Percentiles rank a stretch among this genome's conserved stretches.
Conservation (phyloP, 257 asterid genomes). For the Ehretia macrophylla region DNA sequence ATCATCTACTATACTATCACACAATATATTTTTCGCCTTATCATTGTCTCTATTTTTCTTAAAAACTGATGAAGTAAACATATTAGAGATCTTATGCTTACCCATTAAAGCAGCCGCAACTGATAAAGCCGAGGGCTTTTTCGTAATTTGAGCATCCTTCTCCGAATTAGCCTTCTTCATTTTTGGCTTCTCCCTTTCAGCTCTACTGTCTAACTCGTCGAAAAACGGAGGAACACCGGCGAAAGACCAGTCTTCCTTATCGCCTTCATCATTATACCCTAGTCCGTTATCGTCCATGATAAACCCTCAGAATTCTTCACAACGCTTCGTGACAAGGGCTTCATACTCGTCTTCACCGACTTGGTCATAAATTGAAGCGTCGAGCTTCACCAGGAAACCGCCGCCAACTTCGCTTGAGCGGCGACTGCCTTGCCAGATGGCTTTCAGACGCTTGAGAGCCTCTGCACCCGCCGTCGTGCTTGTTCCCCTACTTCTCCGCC, state of each 20-base stretch:
- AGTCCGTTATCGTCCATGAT: too few relatives aligned
- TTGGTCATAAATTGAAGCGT: conserved; percentile 70
- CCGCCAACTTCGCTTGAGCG: conserved; percentile 48
- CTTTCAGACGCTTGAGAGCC: conserved; percentile 84
- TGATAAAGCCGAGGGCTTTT: conserved; percentile 66
- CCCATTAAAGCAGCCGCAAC: too few relatives aligned
- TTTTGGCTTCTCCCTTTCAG: conserved; percentile 43
- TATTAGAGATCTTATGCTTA: too few relatives aligned
- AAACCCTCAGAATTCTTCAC: too few relatives aligned
- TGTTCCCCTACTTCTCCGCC: conserved; percentile 58
- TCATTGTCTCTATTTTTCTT: too few relatives aligned
- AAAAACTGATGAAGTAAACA: too few relatives aligned
- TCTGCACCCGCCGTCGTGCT: conserved; percentile 46
- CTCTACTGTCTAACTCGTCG: conserved; percentile 62
- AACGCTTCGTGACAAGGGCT: too few relatives aligned
- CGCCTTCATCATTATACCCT: conserved; percentile 93
- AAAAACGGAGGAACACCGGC: conserved; percentile 54
- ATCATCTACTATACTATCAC: too few relatives aligned
- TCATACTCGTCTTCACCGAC: conserved; percentile 82
- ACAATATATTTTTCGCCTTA: too few relatives aligned
- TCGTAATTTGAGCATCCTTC: conserved; percentile 46
- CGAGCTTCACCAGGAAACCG: conserved; percentile 64
- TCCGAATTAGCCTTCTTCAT: conserved; percentile 53
- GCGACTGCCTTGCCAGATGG: conserved; percentile 62
- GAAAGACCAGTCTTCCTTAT: conserved; percentile 88